Percentiles rank a stretch among this genome's conserved stretches.
Evolutionary conservation across 2,329 filamentous ascomycete genomes (phyloP).

Genomic region (Aspergillus fischeri): DNA sequence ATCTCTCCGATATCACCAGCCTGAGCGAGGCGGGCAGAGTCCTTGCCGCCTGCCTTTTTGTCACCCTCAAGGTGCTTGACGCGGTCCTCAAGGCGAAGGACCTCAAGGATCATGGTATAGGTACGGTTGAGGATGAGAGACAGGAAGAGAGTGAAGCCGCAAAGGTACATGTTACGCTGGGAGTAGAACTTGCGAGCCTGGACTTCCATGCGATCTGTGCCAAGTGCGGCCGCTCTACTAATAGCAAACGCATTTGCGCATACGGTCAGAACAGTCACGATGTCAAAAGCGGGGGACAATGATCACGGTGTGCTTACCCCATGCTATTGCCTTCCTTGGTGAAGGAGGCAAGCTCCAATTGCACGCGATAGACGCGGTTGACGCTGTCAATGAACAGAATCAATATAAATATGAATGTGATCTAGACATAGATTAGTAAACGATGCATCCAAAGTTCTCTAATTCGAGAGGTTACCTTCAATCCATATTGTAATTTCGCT

Average conservation of each 20-base stretch:
- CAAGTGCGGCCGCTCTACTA: slow-evolving; percentile 65
- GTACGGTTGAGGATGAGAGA: slow-evolving; percentile 97
- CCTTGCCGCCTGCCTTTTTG: slow-evolving; percentile 57
- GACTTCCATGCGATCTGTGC: slow-evolving; percentile 94
- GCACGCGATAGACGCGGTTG: slow-evolving; percentile 92
- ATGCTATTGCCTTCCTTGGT: slow-evolving; percentile 55
- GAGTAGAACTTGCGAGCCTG: slow-evolving; percentile 99
- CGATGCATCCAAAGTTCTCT: not conserved
- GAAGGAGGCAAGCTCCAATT: slow-evolving; percentile 75
- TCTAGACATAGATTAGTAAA: slow-evolving; percentile 45
- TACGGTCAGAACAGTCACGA: slow-evolving; percentile 1
- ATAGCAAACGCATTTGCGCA: slow-evolving; percentile 17
- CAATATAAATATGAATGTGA: slow-evolving; percentile 97
- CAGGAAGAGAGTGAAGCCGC: slow-evolving; percentile 97
- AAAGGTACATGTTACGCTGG: slow-evolving; percentile 99
- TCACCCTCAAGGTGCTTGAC: slow-evolving; percentile 76
- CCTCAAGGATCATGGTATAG: slow-evolving; percentile 93
- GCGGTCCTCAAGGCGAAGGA: slow-evolving; percentile 87
- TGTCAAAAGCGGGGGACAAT: slow-evolving; percentile 7
- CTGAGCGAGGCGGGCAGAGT: slow-evolving; percentile 66
- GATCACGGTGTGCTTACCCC: slow-evolving; percentile 42
- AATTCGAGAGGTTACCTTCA: slow-evolving; percentile 61
- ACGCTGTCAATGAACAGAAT: slow-evolving; percentile 98
- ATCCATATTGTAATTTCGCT: slow-evolving; percentile 91
- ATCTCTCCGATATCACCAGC: slow-evolving; percentile 70